A percentile compares a stretch with the other conserved stretches of the same genome.
Evolutionary conservation across 768 basidiomycete species (phyloP).

Genomic region (Cubamyces sp.): DNA sequence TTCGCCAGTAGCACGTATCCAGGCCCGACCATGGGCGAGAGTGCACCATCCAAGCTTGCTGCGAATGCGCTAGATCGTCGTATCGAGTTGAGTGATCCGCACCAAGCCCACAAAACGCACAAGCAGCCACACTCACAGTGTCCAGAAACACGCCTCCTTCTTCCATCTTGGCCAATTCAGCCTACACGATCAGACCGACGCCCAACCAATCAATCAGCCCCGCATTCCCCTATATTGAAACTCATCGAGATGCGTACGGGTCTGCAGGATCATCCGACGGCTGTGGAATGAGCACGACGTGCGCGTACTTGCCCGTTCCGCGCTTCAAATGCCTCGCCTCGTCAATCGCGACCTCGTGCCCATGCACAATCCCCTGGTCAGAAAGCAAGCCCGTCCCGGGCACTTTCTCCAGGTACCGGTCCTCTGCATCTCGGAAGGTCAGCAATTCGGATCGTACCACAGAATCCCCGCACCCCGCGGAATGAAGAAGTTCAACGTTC

Average conservation of each 20-base stretch:
- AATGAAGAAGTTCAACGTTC: no score
- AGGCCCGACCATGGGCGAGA: slow-evolving; percentile 48
- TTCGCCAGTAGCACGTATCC: slow-evolving; percentile 46
- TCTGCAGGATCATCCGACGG: slow-evolving; percentile 49
- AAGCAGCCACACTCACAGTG: slow-evolving; percentile 35
- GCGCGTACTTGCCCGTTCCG: slow-evolving; percentile 42
- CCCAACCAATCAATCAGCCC: not conserved
- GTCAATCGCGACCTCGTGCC: slow-evolving; percentile 40
- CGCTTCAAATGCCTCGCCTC: slow-evolving; percentile 41
- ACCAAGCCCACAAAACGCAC: no score
- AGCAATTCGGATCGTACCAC: not conserved
- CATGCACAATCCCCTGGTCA: slow-evolving; percentile 42
- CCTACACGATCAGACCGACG: not conserved
- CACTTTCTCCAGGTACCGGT: slow-evolving; percentile 41
- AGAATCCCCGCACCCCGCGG: no score
- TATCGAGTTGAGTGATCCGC: not conserved
- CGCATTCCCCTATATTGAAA: not conserved
- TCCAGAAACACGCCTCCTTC: slow-evolving; percentile 52
- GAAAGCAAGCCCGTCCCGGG: slow-evolving; percentile 48
- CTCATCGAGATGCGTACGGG: slow-evolving; percentile 42
- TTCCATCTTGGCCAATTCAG: slow-evolving; percentile 51
- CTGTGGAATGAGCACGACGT: slow-evolving; percentile 47
- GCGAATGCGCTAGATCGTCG: slow-evolving; percentile 39
- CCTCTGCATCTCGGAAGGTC: slow-evolving; percentile 34
- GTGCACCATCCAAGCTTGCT: slow-evolving; percentile 46